Conservation (phyloP, 1,284 basidiomycete genomes). For the Xerocomus minutiporus region DNA sequence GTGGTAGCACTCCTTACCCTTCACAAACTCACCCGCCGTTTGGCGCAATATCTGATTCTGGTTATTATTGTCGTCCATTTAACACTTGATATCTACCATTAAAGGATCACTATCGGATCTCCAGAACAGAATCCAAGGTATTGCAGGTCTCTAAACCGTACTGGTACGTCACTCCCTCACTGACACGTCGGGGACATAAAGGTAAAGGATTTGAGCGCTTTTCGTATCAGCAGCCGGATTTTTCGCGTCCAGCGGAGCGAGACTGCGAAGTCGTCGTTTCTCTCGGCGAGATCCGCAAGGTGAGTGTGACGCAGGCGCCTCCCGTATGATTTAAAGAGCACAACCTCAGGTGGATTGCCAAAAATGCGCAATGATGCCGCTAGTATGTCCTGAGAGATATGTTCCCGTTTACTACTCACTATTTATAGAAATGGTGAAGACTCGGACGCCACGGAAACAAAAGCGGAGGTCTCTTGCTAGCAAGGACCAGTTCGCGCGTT, state of each 20-base stretch:
- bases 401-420: background rate
- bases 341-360: background rate
- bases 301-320: conserved; percentile 1
- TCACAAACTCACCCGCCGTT: background rate
- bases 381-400: conserved; percentile 6
- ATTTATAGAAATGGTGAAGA: conserved; percentile 13
- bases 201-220: background rate
- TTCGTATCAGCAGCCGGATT: background rate
- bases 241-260: background rate
- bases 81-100: background rate
- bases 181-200: background rate
- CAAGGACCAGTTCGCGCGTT: conserved; percentile 21
- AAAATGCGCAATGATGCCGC: background rate
- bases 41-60: too few species aligned
- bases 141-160: background rate
- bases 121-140: background rate
- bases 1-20: background rate
- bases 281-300: conserved; percentile 1
- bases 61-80: background rate
- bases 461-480: conserved; percentile 22
- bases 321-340: background rate
- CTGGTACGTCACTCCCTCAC: background rate
- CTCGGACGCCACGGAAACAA: conserved; percentile 20
- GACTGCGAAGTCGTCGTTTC: background rate
- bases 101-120: background rate